These are phyloP conservation scores for Urostyla sp. DNA, from an alignment of 73 alveolate genomes.

Conservation along the genomic window DNA sequence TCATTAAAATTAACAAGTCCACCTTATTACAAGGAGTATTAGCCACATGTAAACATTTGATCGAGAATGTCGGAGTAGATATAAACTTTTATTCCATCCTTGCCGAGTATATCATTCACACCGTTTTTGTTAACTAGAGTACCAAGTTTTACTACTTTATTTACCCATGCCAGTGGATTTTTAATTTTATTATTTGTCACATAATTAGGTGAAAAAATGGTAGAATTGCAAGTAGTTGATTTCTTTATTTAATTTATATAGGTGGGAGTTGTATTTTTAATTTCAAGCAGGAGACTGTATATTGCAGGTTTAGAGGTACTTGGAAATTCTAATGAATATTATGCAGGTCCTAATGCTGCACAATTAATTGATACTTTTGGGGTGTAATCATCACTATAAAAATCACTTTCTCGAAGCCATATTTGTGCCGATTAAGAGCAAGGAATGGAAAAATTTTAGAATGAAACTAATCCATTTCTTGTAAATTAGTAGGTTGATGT, in stretches of 20 bases:
- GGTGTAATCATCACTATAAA: not conserved
- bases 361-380: not conserved
- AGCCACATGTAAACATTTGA: conserved; percentile 8
- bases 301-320: not conserved
- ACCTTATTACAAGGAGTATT: not conserved
- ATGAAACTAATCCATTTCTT: not conserved
- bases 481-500: not conserved
- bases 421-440: not conserved
- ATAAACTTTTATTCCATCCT: not conserved
- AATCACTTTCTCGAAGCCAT: not conserved
- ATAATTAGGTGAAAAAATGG: not conserved
- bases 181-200: no score
- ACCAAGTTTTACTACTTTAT: not conserved
- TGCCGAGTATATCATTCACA: not conserved
- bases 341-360: not conserved
- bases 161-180: no score
- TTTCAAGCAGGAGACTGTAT: not conserved
- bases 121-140: not conserved
- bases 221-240: not conserved
- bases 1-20: conserved; percentile 1
- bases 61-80: conserved; percentile 4
- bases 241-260: not conserved
- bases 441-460: not conserved
- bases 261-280: no score
- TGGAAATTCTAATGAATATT: not conserved